phyloP scores from a whole-genome alignment of 345 rosid genomes.

The Rhodamnia rubescens region DNA sequence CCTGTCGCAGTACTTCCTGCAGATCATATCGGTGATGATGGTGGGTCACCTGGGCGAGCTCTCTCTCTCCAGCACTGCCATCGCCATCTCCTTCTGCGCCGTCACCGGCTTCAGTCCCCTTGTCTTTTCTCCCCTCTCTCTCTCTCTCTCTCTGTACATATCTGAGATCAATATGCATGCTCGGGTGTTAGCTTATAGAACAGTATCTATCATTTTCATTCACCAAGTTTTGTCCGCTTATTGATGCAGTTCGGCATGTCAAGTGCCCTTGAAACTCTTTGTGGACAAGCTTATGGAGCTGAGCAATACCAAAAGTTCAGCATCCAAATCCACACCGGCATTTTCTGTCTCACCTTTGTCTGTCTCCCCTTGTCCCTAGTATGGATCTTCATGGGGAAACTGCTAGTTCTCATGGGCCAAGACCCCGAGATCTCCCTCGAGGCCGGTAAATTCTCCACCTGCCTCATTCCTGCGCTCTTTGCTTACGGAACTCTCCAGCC shows the following conservation, averaged over 20 bases:
- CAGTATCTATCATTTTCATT: not conserved
- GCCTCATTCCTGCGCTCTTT: conserved; percentile 33
- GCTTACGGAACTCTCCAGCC: conserved; percentile 31
- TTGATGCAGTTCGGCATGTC: conserved; percentile 59
- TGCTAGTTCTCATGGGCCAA: conserved; percentile 28
- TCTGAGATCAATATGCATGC: not conserved
- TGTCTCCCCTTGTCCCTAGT: conserved; percentile 21
- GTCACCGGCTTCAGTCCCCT: conserved; percentile 34
- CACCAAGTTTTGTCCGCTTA: not conserved
- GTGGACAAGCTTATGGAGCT: conserved; percentile 73
- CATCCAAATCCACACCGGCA: conserved; percentile 23
- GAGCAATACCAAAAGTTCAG: conserved; percentile 23
- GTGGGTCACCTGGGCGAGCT: conserved; percentile 38
- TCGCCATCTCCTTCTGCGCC: conserved; percentile 22
- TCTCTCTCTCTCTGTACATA: not conserved
- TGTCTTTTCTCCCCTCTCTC: conserved; percentile 1
- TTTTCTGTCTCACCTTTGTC: conserved; percentile 12
- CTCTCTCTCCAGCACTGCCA: conserved; percentile 30
- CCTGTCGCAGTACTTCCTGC: conserved; percentile 19
- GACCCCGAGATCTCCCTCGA: conserved; percentile 27
- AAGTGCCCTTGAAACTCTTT: conserved; percentile 63
- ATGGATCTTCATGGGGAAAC: conserved; percentile 25
- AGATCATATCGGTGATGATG: conserved; percentile 28
- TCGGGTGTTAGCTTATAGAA: not conserved
- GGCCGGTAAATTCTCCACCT: conserved; percentile 17